phyloP scores from a whole-genome alignment of 441 rosid genomes.

The Geranium incanum region DNA sequence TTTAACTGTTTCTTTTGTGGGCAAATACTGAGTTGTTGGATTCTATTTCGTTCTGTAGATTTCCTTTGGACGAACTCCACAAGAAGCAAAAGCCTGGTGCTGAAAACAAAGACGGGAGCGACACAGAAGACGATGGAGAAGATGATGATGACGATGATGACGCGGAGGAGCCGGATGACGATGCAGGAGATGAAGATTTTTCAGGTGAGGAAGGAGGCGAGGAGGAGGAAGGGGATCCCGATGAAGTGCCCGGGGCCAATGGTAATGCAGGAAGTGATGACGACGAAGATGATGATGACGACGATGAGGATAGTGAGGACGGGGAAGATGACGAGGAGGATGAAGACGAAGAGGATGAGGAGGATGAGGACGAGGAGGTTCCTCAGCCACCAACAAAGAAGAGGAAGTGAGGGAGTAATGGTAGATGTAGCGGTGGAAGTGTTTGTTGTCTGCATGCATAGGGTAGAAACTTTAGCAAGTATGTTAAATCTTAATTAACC shows the following conservation, averaged over 20 bases:
- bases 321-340: neutral
- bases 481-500: neutral
- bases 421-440: neutral
- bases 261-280: constrained; percentile 6
- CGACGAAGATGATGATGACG: neutral
- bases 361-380: neutral
- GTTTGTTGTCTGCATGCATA: neutral
- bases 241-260: neutral
- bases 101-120: neutral
- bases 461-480: constrained; percentile 2
- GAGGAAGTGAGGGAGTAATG: neutral
- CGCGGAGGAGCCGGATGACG: neutral
- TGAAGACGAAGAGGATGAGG: neutral
- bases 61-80: neutral
- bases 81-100: neutral
- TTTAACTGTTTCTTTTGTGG: neutral
- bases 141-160: neutral
- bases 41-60: neutral
- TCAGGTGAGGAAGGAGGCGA: neutral
- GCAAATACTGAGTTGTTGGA: neutral
- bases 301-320: neutral
- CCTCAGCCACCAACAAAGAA: constrained; percentile 2
- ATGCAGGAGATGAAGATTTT: neutral
- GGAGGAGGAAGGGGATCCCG: neutral
- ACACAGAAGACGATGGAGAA: neutral